Evolutionary conservation across 2,329 filamentous ascomycete genomes (phyloP), one percentile per base, ranked within the genome.

Genomic region (Ceratocystis cacaofunesta): DNA sequence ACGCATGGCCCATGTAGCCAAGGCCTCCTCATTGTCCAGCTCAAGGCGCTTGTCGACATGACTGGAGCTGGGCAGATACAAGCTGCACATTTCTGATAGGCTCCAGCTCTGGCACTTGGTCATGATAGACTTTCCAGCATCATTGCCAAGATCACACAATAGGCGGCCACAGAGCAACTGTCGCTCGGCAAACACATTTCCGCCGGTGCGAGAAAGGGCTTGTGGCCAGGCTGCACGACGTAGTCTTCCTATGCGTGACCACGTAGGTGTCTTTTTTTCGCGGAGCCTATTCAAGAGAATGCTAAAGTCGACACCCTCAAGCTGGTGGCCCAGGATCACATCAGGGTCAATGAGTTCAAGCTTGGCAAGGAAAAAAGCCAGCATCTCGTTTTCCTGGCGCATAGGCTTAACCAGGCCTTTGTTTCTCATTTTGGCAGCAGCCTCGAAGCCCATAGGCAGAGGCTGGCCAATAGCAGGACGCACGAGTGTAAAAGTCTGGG

Each of bases 21-120:
- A 78, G 2, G 90, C 91, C 63, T 80, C 85, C 70, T 97, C 94
- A 70, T 89, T 92, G 73, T 99, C 92, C 41, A 99, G 77, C 46
- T 99, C 94, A 65, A 87, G 84, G 52, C 94, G 87, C 55, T 68
- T 68, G 52, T 80, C 80, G 72, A 41, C 36, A 41, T 41, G 36
- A 12, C 87, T 87, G 66, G 84, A 84, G 30, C 84, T 84, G 41
- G 85, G 82, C 4, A 99, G 85, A 70, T 96, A 95, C 17, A 97
- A 81, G 69, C 87, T 89, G 74, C 91, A 95, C 92, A 99, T 99
- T 75, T 99, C 94, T 1, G 92, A 95, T 74, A 99, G 80, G 74
- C 89, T 96, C 94, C 94, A 99, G 2, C 92, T 95, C 75, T 96
- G 92, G 74, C 94, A 99, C 77, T 95, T 96, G 71, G 84, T 86